These are phyloP conservation scores for Stemphylium lycopersici DNA, from an alignment of 2,329 filamentous ascomycete species.

Conservation along the genomic window DNA sequence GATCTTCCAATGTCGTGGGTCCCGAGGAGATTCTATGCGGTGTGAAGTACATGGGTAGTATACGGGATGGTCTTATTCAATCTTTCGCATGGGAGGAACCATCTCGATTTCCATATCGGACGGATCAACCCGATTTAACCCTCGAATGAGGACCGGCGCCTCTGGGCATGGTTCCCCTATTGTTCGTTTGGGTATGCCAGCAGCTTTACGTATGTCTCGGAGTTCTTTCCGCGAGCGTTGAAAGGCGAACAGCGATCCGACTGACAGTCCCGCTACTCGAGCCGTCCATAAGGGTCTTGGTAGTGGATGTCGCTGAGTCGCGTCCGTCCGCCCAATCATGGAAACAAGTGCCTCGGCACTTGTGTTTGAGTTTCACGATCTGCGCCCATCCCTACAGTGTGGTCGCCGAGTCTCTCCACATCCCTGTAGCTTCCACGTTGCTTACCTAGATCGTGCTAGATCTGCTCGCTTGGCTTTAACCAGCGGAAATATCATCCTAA, in stretches of 20 bases:
- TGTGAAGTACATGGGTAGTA: slow-evolving; percentile 1
- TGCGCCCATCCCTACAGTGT: slow-evolving; percentile 1
- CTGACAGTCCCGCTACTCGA: not conserved
- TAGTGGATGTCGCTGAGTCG: slow-evolving; percentile 1
- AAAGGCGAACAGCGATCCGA: not conserved
- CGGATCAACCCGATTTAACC: slow-evolving; percentile 5
- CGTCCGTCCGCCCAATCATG: not conserved
- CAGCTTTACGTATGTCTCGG: not conserved
- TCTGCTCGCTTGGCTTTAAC: slow-evolving; percentile 3
- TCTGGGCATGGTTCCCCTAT: slow-evolving; percentile 1
- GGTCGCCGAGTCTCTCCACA: slow-evolving; percentile 13
- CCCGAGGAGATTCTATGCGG: not conserved
- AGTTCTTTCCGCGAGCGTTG: not conserved
- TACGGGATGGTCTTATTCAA: not conserved
- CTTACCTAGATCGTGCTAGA: slow-evolving; percentile 10
- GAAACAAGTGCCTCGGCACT: slow-evolving; percentile 10
- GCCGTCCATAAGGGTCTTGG: slow-evolving; percentile 1
- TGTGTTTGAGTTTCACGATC: slow-evolving; percentile 14
- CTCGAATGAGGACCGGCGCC: not conserved
- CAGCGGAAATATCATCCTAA: slow-evolving; percentile 14
- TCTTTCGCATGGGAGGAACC: not conserved
- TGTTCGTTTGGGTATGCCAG: not conserved
- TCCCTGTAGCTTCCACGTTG: slow-evolving; percentile 14
- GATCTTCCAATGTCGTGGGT: slow-evolving; percentile 3
- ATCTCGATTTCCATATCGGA: not conserved